phyloP scores from a whole-genome alignment of 768 basidiomycete genomes.

The Suillus occidentalis region DNA sequence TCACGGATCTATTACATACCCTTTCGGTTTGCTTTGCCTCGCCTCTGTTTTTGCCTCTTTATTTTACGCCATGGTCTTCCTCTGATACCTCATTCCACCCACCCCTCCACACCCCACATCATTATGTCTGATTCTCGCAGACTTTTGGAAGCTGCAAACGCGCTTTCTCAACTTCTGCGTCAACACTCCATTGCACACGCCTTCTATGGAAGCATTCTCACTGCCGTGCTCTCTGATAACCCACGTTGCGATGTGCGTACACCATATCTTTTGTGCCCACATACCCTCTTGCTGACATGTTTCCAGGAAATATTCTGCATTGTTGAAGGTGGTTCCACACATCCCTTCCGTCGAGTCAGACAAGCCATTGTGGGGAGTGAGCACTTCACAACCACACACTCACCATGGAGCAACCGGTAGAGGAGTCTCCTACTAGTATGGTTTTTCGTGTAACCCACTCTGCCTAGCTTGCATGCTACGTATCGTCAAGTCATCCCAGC shows the following conservation, averaged over 20 bases:
- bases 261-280: constrained; percentile 5
- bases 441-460: constrained; percentile 14
- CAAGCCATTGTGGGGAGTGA: constrained; percentile 68
- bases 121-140: constrained; percentile 67
- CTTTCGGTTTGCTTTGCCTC: constrained; percentile 37
- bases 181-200: constrained; percentile 68
- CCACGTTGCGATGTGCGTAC: constrained; percentile 63
- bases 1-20: constrained; percentile 54
- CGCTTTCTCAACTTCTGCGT: constrained; percentile 66
- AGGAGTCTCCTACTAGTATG: constrained; percentile 8
- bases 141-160: constrained; percentile 74
- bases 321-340: constrained; percentile 69
- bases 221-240: constrained; percentile 65
- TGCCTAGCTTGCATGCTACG: constrained; percentile 64
- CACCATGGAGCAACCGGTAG: constrained; percentile 88
- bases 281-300: constrained; percentile 11
- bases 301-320: constrained; percentile 81
- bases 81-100: constrained; percentile 35
- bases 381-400: constrained; percentile 65
- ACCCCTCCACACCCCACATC: constrained; percentile 25
- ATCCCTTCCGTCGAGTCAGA: constrained; percentile 80
- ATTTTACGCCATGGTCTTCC: constrained; percentile 47
- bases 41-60: constrained; percentile 41
- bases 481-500: constrained; percentile 77
- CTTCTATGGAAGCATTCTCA: constrained; percentile 75